Percentiles rank a stretch among this genome's conserved stretches.
Evolutionary conservation across 257 asterid genomes (phyloP).

Genomic region (Solanum ossicruentum): DNA sequence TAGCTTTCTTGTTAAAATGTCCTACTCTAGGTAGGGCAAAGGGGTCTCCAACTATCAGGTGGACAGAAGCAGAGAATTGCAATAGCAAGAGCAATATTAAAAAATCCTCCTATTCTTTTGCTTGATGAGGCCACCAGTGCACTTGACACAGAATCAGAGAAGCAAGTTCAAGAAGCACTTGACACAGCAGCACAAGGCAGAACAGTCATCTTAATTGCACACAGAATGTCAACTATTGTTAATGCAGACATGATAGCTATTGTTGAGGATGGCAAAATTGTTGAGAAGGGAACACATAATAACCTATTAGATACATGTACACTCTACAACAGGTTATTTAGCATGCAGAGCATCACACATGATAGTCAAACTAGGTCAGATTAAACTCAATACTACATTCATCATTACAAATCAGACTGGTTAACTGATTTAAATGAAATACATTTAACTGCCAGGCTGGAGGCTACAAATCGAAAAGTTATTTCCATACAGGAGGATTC

Average conservation of each 20-base stretch:
- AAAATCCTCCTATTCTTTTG: constrained; percentile 67
- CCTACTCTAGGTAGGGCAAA: constrained; percentile 50
- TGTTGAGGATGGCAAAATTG: constrained; percentile 52
- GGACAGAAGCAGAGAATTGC: constrained; percentile 93
- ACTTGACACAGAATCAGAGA: constrained; percentile 81
- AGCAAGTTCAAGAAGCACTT: constrained; percentile 73
- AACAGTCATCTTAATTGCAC: constrained; percentile 75
- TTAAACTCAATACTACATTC: not conserved
- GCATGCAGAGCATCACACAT: constrained; percentile 52
- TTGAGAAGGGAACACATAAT: constrained; percentile 50
- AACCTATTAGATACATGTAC: constrained; percentile 25
- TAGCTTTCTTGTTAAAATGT: constrained; percentile 3
- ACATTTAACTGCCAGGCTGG: constrained; percentile 18
- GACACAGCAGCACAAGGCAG: constrained; percentile 69
- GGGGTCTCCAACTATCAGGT: constrained; percentile 83
- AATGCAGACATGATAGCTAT: constrained; percentile 62
- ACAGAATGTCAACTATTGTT: constrained; percentile 65
- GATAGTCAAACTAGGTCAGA: constrained; percentile 36
- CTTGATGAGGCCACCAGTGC: constrained; percentile 94
- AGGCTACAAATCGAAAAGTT: constrained; percentile 17
- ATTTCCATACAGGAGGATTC: constrained; percentile 18
- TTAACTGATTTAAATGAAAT: not conserved
- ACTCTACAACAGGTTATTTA: constrained; percentile 49
- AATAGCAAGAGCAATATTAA: constrained; percentile 74
- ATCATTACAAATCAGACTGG: not conserved